phyloP scores from a whole-genome alignment of 148 eudicot genomes.

The Rhododendron vialii region DNA sequence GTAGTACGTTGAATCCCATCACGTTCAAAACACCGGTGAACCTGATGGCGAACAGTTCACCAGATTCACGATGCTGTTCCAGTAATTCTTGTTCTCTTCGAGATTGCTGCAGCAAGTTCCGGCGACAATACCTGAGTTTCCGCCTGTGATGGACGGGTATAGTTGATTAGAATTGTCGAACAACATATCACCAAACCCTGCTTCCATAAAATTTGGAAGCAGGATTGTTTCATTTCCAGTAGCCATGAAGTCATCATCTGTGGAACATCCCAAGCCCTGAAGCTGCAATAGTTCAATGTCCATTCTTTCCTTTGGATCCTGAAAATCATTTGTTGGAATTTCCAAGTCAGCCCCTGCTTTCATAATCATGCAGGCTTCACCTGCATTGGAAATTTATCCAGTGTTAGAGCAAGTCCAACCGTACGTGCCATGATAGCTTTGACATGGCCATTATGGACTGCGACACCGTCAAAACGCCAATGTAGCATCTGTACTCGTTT shows the following conservation, averaged over 20 bases:
- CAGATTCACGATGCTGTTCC: slow-evolving; percentile 4
- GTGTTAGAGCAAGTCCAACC: background rate
- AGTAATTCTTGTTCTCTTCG: slow-evolving; percentile 12
- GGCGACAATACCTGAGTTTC: background rate
- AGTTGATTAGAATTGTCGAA: background rate
- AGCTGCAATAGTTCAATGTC: background rate
- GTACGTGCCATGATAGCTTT: too few species aligned
- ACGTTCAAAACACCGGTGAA: background rate
- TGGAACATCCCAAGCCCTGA: background rate
- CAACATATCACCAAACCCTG: background rate
- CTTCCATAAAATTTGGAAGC: slow-evolving; percentile 4
- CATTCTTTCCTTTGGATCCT: background rate
- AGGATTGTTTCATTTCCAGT: background rate
- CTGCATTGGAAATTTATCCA: background rate
- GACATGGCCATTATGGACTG: too few species aligned
- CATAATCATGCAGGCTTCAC: background rate
- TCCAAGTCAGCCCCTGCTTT: background rate
- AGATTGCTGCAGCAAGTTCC: background rate
- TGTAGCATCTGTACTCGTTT: too few species aligned
- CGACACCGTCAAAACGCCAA: too few species aligned
- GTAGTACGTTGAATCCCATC: background rate
- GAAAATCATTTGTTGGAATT: background rate
- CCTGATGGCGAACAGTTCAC: background rate
- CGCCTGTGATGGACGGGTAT: background rate
- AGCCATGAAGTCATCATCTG: background rate